Evolutionary conservation across 176 grass and related monocot species (phyloP), one percentile per base, ranked within the genome.

Genomic region (Ananas comosus): DNA sequence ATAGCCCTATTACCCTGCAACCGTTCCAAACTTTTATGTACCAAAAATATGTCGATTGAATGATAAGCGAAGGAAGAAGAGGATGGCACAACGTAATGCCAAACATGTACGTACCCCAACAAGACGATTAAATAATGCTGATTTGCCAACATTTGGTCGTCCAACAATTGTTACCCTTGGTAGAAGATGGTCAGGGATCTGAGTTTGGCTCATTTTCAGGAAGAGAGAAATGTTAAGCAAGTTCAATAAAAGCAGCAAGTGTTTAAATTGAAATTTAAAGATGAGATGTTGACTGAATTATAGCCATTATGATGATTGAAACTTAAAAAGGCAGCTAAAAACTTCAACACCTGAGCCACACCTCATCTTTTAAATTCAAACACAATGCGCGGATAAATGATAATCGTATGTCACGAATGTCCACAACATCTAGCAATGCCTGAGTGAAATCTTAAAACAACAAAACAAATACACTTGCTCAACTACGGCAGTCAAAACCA

Each of bases 101-200:
- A 51, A 76, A 50, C 11, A 57, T 52, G 49, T 53, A 64, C 69
- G 67, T 91, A 96, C 92, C 86, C 92, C 92, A 11, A 96, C 83
- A 71, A 96, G 92, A 59, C 92, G 76, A 49, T 96, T 92, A 83
- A 96, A 96, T 6, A 96, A 77, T 10, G 88, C 92, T 64, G 92
- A 92, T 92, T 92, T 96, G 76, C 86, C 86, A 48, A 96, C 92
- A 76, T 96, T 96, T n/a, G 88, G 93, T 53, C 86, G 84, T 49
- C 93, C 93, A 83, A 96, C 85, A 69, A 92, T 85, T 21, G 88
- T 81, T 74, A 96, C 86, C 53, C 78, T 92, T 3, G 93, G 88
- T 77, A 96, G 88, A 85, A 79, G 79, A 83, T 64, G 78, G 70
- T 96, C 93, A 64, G 86, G 86, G 59, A 97, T 81, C 88, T 97